Conservation (phyloP, 225 moss, liverwort and hornwort species). For the Bryum argenteum region DNA sequence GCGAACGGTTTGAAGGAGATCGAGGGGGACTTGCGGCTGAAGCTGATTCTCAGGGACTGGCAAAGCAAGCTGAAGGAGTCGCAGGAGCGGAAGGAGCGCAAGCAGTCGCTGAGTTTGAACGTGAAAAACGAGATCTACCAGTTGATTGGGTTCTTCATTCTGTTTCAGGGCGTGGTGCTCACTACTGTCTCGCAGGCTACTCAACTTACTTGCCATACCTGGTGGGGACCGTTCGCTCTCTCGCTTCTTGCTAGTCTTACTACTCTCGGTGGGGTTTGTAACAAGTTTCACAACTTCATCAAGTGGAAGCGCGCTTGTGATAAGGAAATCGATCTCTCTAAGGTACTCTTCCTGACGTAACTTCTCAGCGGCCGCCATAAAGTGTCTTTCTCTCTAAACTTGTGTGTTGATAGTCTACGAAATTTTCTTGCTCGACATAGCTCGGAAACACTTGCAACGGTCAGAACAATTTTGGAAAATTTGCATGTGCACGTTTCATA, state of each 20-base stretch:
- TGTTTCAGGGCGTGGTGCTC: slow-evolving; percentile 44
- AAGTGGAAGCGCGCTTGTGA: slow-evolving; percentile 37
- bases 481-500: no score
- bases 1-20: slow-evolving; percentile 19
- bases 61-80: slow-evolving; percentile 26
- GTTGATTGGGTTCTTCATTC: slow-evolving; percentile 33
- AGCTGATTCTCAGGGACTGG: slow-evolving; percentile 34
- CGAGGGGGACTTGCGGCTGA: neutral
- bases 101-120: slow-evolving; percentile 23
- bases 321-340: slow-evolving; percentile 18
- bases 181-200: slow-evolving; percentile 35
- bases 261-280: slow-evolving; percentile 23
- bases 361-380: no score
- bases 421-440: no score
- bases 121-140: slow-evolving; percentile 46
- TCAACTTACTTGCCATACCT: slow-evolving; percentile 32
- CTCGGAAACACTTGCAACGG: no score
- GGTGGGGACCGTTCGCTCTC: slow-evolving; percentile 46
- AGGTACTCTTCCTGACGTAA: neutral
- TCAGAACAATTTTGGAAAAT: no score
- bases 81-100: slow-evolving; percentile 34
- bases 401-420: no score
- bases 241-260: slow-evolving; percentile 25
- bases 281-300: slow-evolving; percentile 40
- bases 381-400: no score